Percentiles rank a stretch among this genome's conserved stretches.
Evolutionary conservation across 768 basidiomycete genomes (phyloP).

Genomic region (Podaxis sp.): DNA sequence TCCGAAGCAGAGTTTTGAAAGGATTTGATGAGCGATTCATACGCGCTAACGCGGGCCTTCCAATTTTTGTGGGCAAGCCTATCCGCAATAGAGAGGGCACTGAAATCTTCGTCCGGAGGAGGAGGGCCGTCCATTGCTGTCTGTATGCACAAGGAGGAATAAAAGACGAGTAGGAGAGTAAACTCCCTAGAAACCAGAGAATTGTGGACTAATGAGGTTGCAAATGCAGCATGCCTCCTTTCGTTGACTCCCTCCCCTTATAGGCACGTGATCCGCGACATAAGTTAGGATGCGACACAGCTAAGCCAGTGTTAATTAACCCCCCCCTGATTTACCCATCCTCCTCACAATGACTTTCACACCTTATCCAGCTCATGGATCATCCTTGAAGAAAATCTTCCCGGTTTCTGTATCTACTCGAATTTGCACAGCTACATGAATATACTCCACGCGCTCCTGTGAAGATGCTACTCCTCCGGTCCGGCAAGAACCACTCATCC

Average conservation of each 20-base stretch:
- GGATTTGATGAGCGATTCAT: constrained; percentile 80
- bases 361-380: neutral
- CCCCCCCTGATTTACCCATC: neutral
- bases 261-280: constrained; percentile 14
- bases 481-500: neutral
- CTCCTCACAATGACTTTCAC: neutral
- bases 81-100: constrained; percentile 69
- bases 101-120: constrained; percentile 93
- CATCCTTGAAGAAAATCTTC: neutral
- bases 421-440: neutral
- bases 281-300: neutral
- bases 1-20: constrained; percentile 91
- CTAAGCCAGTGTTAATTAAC: neutral
- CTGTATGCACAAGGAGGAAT: constrained; percentile 12
- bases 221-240: neutral
- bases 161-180: constrained; percentile 11
- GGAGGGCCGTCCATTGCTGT: constrained; percentile 81
- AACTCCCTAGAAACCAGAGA: neutral
- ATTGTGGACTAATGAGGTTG: neutral
- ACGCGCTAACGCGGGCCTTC: constrained; percentile 95
- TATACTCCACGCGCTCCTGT: neutral
- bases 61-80: constrained; percentile 94
- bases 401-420: neutral
- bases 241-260: neutral
- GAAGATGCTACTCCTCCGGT: neutral